Percentiles rank a stretch among this genome's conserved stretches.
Evolutionary conservation across 129 eudicot species (phyloP).

Genomic region (Pulicaria dysenterica): DNA sequence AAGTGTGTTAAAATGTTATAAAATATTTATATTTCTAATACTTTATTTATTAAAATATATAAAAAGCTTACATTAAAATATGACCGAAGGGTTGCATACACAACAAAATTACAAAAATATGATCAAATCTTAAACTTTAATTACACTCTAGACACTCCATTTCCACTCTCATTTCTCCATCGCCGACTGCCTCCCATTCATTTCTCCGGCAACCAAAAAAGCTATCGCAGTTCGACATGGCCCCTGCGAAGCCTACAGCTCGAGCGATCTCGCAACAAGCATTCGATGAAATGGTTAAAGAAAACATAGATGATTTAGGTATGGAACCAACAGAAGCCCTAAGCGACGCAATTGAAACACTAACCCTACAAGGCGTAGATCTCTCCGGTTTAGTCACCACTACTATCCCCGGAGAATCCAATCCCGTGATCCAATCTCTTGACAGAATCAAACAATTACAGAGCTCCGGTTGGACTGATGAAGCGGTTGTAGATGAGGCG

Average conservation of each 20-base stretch:
- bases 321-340: conserved; percentile 89
- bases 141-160: too few relatives aligned
- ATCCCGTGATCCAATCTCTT: conserved; percentile 72
- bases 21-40: too few relatives aligned
- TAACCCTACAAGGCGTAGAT: conserved; percentile 95
- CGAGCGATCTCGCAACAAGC: conserved; percentile 71
- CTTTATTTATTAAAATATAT: too few relatives aligned
- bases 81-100: too few relatives aligned
- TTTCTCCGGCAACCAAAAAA: conserved; percentile 31
- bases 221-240: conserved; percentile 40
- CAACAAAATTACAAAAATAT: too few relatives aligned
- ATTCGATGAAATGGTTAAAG: conserved; percentile 80
- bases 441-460: conserved; percentile 43
- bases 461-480: conserved; percentile 27
- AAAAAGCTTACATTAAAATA: too few relatives aligned
- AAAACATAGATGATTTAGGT: conserved; percentile 78
- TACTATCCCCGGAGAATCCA: conserved; percentile 63
- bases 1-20: too few relatives aligned
- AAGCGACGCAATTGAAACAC: conserved; percentile 81
- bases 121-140: too few relatives aligned
- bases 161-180: background rate
- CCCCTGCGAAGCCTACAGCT: conserved; percentile 40
- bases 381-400: conserved; percentile 80
- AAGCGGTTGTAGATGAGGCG: conserved; percentile 36
- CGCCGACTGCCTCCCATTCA: conserved; percentile 9